Evolutionary conservation across 805 yeast species (phyloP).

Genomic region (Candida schatavii): DNA sequence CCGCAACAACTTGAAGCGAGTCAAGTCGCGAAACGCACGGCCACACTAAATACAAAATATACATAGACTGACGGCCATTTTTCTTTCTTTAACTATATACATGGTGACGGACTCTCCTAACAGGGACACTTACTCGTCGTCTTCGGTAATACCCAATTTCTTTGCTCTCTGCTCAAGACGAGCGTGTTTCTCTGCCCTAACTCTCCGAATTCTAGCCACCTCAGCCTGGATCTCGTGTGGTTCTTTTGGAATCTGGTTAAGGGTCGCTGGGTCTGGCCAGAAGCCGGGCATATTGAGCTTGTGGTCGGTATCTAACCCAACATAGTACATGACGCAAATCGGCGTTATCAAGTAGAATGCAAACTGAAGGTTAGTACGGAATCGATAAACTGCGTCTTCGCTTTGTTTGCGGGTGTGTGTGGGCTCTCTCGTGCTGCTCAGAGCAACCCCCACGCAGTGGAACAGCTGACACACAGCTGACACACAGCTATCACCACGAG

Average conservation of each 20-base stretch:
- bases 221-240: slow-evolving; percentile 90
- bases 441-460: too few species aligned
- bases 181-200: slow-evolving; percentile 67
- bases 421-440: too few species aligned
- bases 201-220: slow-evolving; percentile 80
- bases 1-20: not conserved
- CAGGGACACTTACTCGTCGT: too few species aligned
- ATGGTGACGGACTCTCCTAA: too few species aligned
- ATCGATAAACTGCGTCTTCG: too few species aligned
- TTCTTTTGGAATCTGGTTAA: slow-evolving; percentile 89
- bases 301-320: slow-evolving; percentile 85
- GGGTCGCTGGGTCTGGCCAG: slow-evolving; percentile 95
- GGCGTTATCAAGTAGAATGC: slow-evolving; percentile 85
- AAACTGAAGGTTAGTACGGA: slow-evolving; percentile 47
- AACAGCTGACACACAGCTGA: too few species aligned
- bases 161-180: slow-evolving; percentile 69
- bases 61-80: too few species aligned
- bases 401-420: too few species aligned
- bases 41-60: not conserved
- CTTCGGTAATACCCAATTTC: slow-evolving; percentile 62
- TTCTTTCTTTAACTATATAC: too few species aligned
- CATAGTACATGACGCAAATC: slow-evolving; percentile 87
- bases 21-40: not conserved
- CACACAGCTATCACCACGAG: too few species aligned
- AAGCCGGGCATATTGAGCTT: slow-evolving; percentile 90